A percentile compares a stretch with the other conserved stretches of the same genome.
Evolutionary conservation across 2,329 filamentous ascomycete genomes (phyloP).

Genomic region (Chrysoporthe deuterocubensis): DNA sequence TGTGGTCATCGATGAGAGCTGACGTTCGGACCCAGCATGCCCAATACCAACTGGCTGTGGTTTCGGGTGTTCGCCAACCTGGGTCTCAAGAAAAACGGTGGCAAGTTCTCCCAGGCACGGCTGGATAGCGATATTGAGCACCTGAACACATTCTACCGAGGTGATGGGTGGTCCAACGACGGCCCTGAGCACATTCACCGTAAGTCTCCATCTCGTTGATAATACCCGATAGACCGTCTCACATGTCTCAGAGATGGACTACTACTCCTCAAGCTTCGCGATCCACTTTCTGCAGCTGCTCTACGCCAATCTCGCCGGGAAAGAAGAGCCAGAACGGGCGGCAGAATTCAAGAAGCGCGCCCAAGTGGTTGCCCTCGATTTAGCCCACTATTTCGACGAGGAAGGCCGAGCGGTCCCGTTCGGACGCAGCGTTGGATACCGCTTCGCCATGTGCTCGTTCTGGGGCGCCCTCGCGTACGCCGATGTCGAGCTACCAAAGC

Average conservation of each 20-base stretch:
- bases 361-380: conserved; percentile 68
- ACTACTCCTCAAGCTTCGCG: conserved; percentile 81
- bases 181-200: conserved; percentile 76
- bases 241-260: conserved; percentile 68
- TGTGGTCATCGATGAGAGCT: background rate
- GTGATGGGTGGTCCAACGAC: conserved; percentile 81
- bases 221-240: background rate
- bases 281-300: conserved; percentile 81
- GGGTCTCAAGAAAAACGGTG: conserved; percentile 75
- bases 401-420: conserved; percentile 76
- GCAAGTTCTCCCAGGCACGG: conserved; percentile 68
- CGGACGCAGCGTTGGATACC: conserved; percentile 76
- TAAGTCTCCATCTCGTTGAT: conserved; percentile 36
- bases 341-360: conserved; percentile 73
- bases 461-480: conserved; percentile 80
- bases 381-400: conserved; percentile 76
- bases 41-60: conserved; percentile 73
- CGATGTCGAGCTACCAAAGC: conserved; percentile 71
- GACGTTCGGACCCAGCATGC: conserved; percentile 65
- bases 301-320: conserved; percentile 72
- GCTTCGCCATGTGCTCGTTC: conserved; percentile 86
- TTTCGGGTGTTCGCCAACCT: conserved; percentile 85
- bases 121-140: conserved; percentile 78
- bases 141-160: conserved; percentile 80
- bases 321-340: conserved; percentile 67